phyloP scores from a whole-genome alignment of 2,329 filamentous ascomycete species.

The Aureobasidium musti region DNA sequence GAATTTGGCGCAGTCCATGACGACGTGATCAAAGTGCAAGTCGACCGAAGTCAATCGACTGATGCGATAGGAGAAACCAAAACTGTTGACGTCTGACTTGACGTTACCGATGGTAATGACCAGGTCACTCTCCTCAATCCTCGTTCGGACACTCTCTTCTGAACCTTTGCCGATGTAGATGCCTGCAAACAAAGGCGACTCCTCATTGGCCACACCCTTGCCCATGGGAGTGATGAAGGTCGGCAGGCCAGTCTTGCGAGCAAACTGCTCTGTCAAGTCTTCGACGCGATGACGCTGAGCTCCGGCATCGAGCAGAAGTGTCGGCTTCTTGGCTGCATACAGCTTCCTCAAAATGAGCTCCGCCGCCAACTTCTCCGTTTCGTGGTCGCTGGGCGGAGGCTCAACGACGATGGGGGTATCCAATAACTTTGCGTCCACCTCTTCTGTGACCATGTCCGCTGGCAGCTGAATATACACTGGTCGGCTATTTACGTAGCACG shows the following conservation, averaged over 20 bases:
- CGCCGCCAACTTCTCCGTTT: slow-evolving; percentile 79
- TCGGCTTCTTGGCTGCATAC: slow-evolving; percentile 69
- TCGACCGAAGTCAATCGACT: slow-evolving; percentile 36
- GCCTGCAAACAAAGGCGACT: slow-evolving; percentile 50
- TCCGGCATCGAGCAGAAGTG: slow-evolving; percentile 82
- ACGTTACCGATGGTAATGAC: slow-evolving; percentile 33
- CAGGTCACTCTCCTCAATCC: slow-evolving; percentile 34
- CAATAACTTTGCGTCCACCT: slow-evolving; percentile 72
- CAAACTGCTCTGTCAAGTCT: slow-evolving; percentile 48
- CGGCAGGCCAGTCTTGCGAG: slow-evolving; percentile 50
- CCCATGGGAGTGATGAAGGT: slow-evolving; percentile 54
- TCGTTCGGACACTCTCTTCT: slow-evolving; percentile 31
- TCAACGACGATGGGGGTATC: slow-evolving; percentile 69
- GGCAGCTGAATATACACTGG: slow-evolving; percentile 85
- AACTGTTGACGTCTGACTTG: slow-evolving; percentile 37
- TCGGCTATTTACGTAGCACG: slow-evolving; percentile 72
- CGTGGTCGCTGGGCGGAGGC: slow-evolving; percentile 67
- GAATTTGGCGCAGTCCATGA: slow-evolving; percentile 36
- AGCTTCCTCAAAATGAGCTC: slow-evolving; percentile 74
- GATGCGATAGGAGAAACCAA: slow-evolving; percentile 38
- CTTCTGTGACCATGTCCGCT: slow-evolving; percentile 74
- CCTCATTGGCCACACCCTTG: slow-evolving; percentile 56
- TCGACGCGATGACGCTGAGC: slow-evolving; percentile 67
- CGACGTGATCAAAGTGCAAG: slow-evolving; percentile 62
- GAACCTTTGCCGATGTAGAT: slow-evolving; percentile 36